Evolutionary conservation across 805 yeast genomes (phyloP), one percentile per base, ranked within the genome.

Genomic region (Yarrowia bubula): DNA sequence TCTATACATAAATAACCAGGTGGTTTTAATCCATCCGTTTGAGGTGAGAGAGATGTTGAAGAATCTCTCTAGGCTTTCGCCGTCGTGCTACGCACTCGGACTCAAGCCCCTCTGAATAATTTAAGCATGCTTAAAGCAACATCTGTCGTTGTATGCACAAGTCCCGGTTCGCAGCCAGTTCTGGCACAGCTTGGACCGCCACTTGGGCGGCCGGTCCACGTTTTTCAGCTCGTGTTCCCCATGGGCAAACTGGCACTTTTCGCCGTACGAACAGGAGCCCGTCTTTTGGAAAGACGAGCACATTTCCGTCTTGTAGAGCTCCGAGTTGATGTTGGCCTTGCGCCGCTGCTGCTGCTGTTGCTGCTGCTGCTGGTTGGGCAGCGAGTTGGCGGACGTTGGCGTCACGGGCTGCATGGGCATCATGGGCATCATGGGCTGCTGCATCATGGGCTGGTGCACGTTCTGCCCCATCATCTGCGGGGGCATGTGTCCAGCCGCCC

Each of bases 191-290:
- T 92, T 92, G 13, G 96, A 89, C 73, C 96, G 85, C 88, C 93
- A 92, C 73, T 91, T 92, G 64, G 86, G 84, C 10, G 92, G 87
- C 67, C 93, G 81, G 67, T 85, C 87, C 50, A 90, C 86, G 11
- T 76, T 70, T 75, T 90, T 90, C 70, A 92, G 79, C 75, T 92
- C 97, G 64, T 82, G 77, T 43, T 83, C 80, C 17, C 98, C 97
- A 73, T 92, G 98, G 6, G 97, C 97, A 81, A 92, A 92, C 77
- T 92, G 97, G 75, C 98, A 92, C 78, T 92, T 92, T 69, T 83
- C 82, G 1, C 96, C 96, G 74, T 92, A 92, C 14, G 96, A 96
- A 75, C 98, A 92, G 61, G 75, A 72, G 28, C 86, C 85, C 69
- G 84, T 82, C 70, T 83, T 85, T 72, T 85, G 83, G 74, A 81